These are phyloP conservation scores for Penicillium verhagenii DNA, from an alignment of 495 filamentous ascomycete species.

Conservation along the genomic window DNA sequence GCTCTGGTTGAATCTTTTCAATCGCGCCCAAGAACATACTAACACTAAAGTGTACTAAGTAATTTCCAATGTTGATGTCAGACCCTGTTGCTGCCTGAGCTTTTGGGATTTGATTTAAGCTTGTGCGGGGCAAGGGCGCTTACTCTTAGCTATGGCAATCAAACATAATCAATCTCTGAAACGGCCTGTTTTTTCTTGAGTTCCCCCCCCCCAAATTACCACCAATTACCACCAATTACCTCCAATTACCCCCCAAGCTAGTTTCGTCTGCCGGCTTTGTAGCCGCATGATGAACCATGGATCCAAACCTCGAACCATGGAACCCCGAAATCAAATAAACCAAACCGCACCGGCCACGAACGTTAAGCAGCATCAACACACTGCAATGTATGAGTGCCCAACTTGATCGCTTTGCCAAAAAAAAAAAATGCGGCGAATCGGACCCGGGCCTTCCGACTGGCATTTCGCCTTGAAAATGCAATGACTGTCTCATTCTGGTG, in stretches of 20 bases:
- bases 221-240: no score
- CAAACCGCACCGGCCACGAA: not conserved
- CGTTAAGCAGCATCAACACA: not conserved
- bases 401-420: slow-evolving; percentile 6
- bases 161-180: no score
- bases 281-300: slow-evolving; percentile 28
- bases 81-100: slow-evolving; percentile 21
- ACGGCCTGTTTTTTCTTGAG: not conserved
- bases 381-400: slow-evolving; percentile 23
- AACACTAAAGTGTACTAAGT: no score
- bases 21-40: slow-evolving; percentile 15
- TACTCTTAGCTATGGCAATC: not conserved
- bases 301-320: slow-evolving; percentile 7
- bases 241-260: not conserved
- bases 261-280: slow-evolving; percentile 9
- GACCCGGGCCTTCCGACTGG: not conserved
- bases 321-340: no score
- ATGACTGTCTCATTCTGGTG: no score
- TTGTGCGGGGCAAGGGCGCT: slow-evolving; percentile 11
- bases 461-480: not conserved
- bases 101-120: slow-evolving; percentile 11
- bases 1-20: slow-evolving; percentile 27
- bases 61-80: no score
- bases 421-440: slow-evolving; percentile 8
- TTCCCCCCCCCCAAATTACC: not conserved